These are phyloP conservation scores for Cubamyces lactineus DNA, from an alignment of 768 basidiomycete genomes.

Conservation along the genomic window DNA sequence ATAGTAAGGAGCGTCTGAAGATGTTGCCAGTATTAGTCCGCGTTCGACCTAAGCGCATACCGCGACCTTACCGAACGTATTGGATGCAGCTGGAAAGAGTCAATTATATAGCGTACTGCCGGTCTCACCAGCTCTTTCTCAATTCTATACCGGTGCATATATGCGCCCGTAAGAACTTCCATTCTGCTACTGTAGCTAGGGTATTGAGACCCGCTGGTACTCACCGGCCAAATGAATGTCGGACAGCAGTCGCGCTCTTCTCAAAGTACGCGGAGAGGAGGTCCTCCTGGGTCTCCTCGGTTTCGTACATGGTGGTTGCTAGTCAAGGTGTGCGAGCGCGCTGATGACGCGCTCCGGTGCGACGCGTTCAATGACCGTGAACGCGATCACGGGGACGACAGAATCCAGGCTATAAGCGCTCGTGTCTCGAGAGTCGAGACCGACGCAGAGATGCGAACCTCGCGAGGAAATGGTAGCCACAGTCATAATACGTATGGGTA, in stretches of 20 bases:
- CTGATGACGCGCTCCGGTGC: slow-evolving; percentile 10
- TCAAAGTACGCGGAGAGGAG: slow-evolving; percentile 27
- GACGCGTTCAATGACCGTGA: slow-evolving; percentile 3
- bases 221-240: slow-evolving; percentile 21
- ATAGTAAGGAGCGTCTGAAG: slow-evolving; percentile 24
- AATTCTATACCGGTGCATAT: slow-evolving; percentile 11
- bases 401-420: too few relatives aligned
- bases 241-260: slow-evolving; percentile 23
- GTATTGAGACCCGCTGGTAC: not conserved
- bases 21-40: too few relatives aligned
- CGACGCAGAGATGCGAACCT: too few relatives aligned
- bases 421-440: too few relatives aligned
- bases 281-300: slow-evolving; percentile 16
- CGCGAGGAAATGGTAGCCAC: too few relatives aligned
- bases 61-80: slow-evolving; percentile 23
- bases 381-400: slow-evolving; percentile 11
- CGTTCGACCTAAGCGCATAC: not conserved
- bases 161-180: not conserved
- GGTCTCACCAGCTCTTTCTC: slow-evolving; percentile 22
- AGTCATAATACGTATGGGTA: too few relatives aligned
- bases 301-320: not conserved
- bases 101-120: slow-evolving; percentile 4
- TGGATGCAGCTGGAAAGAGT: slow-evolving; percentile 22
- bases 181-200: not conserved
- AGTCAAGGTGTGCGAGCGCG: not conserved